These are phyloP conservation scores for Rhodotorula kratochvilovae DNA, from an alignment of 768 basidiomycete species.

Conservation along the genomic window DNA sequence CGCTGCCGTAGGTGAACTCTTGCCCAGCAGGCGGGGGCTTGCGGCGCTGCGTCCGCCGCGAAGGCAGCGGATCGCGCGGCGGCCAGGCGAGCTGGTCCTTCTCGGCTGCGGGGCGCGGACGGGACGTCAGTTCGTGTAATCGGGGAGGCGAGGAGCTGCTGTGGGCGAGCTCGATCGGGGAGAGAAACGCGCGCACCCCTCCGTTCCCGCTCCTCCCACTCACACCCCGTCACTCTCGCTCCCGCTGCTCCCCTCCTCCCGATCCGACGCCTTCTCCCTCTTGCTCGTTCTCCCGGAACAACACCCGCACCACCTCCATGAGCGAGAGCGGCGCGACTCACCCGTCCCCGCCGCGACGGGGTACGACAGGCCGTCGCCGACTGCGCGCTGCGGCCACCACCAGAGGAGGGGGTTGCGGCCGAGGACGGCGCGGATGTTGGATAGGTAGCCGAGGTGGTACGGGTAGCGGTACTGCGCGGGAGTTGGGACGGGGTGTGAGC, in stretches of 20 bases:
- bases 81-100: constrained; percentile 40
- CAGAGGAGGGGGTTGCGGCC: constrained; percentile 71
- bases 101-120: constrained; percentile 3
- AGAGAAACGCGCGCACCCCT: too few species aligned
- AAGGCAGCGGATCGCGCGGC: constrained; percentile 38
- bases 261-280: too few species aligned
- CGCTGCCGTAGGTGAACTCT: constrained; percentile 48
- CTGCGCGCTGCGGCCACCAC: constrained; percentile 69
- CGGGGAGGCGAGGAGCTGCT: not conserved
- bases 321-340: constrained; percentile 35
- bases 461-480: constrained; percentile 73
- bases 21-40: not conserved
- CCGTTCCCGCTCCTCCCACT: too few species aligned
- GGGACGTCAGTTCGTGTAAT: not conserved
- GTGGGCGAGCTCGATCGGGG: too few species aligned
- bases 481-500: not conserved
- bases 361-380: constrained; percentile 72
- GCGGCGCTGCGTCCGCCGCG: not conserved
- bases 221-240: too few species aligned
- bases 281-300: too few species aligned
- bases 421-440: constrained; percentile 72
- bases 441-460: constrained; percentile 72
- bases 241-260: too few species aligned
- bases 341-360: constrained; percentile 57
- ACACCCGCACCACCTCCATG: too few species aligned